Evolutionary conservation across 306 rosid genomes (phyloP).

Genomic region (Vachellia collinsii): DNA sequence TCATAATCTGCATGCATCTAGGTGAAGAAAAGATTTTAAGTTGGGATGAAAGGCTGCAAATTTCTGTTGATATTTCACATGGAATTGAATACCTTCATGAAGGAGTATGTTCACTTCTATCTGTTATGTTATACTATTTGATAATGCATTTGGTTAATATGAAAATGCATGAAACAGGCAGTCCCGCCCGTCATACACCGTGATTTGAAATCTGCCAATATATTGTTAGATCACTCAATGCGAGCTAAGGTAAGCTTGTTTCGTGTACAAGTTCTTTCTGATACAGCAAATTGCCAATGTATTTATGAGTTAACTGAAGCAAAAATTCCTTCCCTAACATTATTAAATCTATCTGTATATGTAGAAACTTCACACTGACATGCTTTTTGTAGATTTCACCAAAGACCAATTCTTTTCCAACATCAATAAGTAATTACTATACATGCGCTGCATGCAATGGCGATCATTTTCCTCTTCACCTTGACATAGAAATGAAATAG

Average conservation of each 20-base stretch:
- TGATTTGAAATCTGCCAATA: slow-evolving; percentile 81
- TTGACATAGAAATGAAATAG: neutral
- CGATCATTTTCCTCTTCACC: neutral
- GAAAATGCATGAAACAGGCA: slow-evolving; percentile 62
- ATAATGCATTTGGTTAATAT: slow-evolving; percentile 27
- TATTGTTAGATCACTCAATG: slow-evolving; percentile 70
- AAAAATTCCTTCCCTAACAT: neutral
- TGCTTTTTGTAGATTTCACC: neutral
- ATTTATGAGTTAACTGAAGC: slow-evolving; percentile 6
- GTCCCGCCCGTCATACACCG: slow-evolving; percentile 81
- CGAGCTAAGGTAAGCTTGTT: slow-evolving; percentile 70
- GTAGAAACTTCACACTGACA: neutral
- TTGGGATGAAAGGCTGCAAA: slow-evolving; percentile 84
- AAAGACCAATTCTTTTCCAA: neutral
- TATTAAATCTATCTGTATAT: neutral
- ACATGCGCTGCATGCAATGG: neutral
- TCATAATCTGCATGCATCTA: slow-evolving; percentile 43
- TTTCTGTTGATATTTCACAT: slow-evolving; percentile 74
- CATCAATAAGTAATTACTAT: neutral
- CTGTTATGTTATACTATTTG: slow-evolving; percentile 9
- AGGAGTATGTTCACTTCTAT: slow-evolving; percentile 57
- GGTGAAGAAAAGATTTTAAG: slow-evolving; percentile 64
- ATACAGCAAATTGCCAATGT: neutral
- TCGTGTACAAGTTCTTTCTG: slow-evolving; percentile 13
- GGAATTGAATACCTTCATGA: slow-evolving; percentile 89